Conservation (phyloP, 768 basidiomycete species). For the Mycena maculata region DNA sequence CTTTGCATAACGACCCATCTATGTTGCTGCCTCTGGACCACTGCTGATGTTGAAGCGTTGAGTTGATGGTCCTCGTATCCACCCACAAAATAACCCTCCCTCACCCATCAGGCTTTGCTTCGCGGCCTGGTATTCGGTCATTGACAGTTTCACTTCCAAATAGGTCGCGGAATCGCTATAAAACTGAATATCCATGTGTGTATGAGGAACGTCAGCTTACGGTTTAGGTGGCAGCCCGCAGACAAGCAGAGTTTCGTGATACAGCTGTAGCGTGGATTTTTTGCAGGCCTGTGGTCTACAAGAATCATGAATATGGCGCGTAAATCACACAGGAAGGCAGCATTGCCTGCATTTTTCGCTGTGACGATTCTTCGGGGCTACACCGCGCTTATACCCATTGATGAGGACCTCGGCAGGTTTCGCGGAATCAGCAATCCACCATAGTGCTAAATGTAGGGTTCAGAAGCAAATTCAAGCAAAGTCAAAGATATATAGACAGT, state of each 20-base stretch:
- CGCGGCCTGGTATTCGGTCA: conserved; percentile 60
- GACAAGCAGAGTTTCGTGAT: conserved; percentile 38
- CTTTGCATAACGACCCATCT: background rate
- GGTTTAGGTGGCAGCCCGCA: conserved; percentile 30
- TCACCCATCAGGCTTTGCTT: conserved; percentile 60
- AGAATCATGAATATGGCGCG: background rate
- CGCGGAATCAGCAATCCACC: conserved; percentile 69
- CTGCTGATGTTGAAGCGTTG: background rate
- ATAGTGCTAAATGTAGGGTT: conserved; percentile 66
- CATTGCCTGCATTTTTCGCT: conserved; percentile 70
- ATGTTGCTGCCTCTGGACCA: background rate
- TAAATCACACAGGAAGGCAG: background rate
- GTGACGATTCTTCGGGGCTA: conserved; percentile 76
- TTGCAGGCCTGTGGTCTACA: conserved; percentile 65
- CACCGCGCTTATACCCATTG: conserved; percentile 84
- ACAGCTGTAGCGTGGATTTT: conserved; percentile 64
- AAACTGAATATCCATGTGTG: background rate
- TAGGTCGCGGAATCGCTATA: conserved; percentile 53
- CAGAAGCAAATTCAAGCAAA: background rate
- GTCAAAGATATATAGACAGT: conserved; percentile 61
- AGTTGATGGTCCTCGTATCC: conserved; percentile 52
- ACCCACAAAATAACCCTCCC: conserved; percentile 66
- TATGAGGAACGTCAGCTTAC: conserved; percentile 30
- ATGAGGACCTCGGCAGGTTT: conserved; percentile 72
- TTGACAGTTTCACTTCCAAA: conserved; percentile 54